A percentile compares a stretch with the other conserved stretches of the same genome.
Evolutionary conservation across 179 eudicot species (phyloP).

Genomic region (Carnegiea gigantea): DNA sequence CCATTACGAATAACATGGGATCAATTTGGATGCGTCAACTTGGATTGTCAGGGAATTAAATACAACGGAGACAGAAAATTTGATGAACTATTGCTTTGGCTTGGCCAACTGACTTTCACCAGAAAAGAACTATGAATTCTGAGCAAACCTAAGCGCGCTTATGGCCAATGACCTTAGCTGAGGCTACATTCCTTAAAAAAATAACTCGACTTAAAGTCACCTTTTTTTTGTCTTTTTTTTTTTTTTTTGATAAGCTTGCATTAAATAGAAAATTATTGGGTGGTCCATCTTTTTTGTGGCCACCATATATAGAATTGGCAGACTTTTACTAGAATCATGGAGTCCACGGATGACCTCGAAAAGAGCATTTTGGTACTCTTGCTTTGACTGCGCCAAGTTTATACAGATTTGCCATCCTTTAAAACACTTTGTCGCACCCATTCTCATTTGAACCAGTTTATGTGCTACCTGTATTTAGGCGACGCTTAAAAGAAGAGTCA

Average conservation of each 20-base stretch:
- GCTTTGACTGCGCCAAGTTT: too few relatives aligned
- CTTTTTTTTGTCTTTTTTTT: neutral
- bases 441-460: too few relatives aligned
- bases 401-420: too few relatives aligned
- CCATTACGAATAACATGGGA: constrained; percentile 5
- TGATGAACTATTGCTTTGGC: neutral
- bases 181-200: constrained; percentile 3
- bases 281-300: constrained; percentile 2
- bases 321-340: neutral
- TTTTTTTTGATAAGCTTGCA: neutral
- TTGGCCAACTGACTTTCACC: neutral
- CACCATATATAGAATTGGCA: neutral
- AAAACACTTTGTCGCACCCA: too few relatives aligned
- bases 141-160: neutral
- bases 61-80: neutral
- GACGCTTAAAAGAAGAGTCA: too few relatives aligned
- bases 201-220: neutral
- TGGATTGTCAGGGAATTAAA: neutral
- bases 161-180: neutral
- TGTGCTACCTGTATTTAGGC: too few relatives aligned
- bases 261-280: neutral
- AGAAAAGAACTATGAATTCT: neutral
- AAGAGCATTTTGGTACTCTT: neutral
- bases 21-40: constrained; percentile 1
- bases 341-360: neutral